Percentiles rank a stretch among this genome's conserved stretches.
Conservation (phyloP, 805 yeast species). For the Metschnikowia dekortorum region DNA sequence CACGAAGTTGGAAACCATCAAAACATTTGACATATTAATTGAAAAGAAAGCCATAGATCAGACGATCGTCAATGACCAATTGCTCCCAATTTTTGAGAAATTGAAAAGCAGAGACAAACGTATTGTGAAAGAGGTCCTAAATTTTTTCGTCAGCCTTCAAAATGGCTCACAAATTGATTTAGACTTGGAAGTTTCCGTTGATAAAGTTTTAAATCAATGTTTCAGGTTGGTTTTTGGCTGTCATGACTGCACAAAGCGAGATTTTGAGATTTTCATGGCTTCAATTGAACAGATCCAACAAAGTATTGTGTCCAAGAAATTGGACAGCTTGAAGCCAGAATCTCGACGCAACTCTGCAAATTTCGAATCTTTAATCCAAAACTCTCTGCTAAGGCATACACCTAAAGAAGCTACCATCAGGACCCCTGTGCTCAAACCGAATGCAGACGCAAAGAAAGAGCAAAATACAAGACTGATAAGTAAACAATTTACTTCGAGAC, state of each 20-base stretch:
- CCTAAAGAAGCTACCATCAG: constrained; percentile 20
- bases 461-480: neutral
- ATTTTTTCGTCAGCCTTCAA: constrained; percentile 49
- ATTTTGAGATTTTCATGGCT: constrained; percentile 28
- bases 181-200: constrained; percentile 14
- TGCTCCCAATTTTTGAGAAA: constrained; percentile 72
- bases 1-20: constrained; percentile 66
- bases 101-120: constrained; percentile 74
- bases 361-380: constrained; percentile 29
- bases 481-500: constrained; percentile 8
- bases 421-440: constrained; percentile 18
- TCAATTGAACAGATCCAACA: constrained; percentile 8
- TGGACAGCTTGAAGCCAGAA: constrained; percentile 6
- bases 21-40: constrained; percentile 55
- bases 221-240: constrained; percentile 34
- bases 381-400: constrained; percentile 23
- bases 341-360: constrained; percentile 4
- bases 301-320: constrained; percentile 5
- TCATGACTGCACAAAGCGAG: constrained; percentile 31
- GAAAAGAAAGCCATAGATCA: constrained; percentile 62
- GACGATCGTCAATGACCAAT: constrained; percentile 65
- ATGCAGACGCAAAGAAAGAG: neutral
- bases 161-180: constrained; percentile 28
- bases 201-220: constrained; percentile 13
- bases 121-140: constrained; percentile 50